phyloP scores from a whole-genome alignment of 352 stramenopile genomes.

The Ochromonadaceae sp. region DNA sequence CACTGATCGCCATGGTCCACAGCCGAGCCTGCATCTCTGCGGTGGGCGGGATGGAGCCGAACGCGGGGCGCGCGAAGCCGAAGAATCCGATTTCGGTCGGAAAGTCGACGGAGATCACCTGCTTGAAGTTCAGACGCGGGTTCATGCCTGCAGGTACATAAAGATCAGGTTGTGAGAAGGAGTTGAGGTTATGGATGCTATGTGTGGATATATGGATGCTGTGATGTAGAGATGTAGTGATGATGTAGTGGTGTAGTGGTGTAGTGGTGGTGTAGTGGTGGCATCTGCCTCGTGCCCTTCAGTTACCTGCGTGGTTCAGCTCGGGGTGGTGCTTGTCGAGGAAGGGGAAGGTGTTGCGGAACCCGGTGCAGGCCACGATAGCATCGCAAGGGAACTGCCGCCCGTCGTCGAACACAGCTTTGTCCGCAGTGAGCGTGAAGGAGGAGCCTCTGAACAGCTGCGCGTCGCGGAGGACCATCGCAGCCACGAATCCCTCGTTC shows the following conservation, averaged over 20 bases:
- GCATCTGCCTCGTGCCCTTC: too few relatives aligned
- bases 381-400: constrained; percentile 30
- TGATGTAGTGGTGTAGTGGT: too few relatives aligned
- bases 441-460: constrained; percentile 27
- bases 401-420: constrained; percentile 29
- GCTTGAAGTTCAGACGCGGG: constrained; percentile 6
- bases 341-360: constrained; percentile 33
- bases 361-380: constrained; percentile 34
- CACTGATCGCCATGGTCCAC: constrained; percentile 12
- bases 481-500: constrained; percentile 35
- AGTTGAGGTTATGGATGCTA: too few relatives aligned
- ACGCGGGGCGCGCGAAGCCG: constrained; percentile 32
- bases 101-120: constrained; percentile 28
- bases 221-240: too few relatives aligned
- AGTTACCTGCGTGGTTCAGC: too few relatives aligned
- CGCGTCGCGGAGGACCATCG: constrained; percentile 27
- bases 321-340: constrained; percentile 31
- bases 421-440: constrained; percentile 28
- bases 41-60: constrained; percentile 32
- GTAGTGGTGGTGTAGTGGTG: too few relatives aligned
- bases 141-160: not conserved
- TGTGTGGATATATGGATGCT: too few relatives aligned
- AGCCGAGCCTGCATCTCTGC: constrained; percentile 32
- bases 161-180: not conserved
- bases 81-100: constrained; percentile 32